Evolutionary conservation across 148 eudicot species (phyloP), one percentile per base, ranked within the genome.

Genomic region (Chenopodium suecicum): DNA sequence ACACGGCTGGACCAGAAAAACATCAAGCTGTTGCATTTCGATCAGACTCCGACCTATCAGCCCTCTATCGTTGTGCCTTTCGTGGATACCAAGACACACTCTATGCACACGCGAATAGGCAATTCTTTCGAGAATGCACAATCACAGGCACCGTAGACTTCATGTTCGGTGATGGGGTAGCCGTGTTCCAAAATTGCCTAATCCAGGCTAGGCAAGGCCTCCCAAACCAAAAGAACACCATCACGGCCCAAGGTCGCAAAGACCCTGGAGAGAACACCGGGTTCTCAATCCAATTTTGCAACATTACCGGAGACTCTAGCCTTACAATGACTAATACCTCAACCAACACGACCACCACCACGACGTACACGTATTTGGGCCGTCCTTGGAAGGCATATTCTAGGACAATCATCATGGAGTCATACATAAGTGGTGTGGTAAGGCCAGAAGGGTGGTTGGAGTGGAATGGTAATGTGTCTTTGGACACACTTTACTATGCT

Each of bases 1-100:
- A 95, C 87, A 95, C 97, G 1, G 96, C 96, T 0, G 98, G 98
- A 13, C 97, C 98, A 0, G 83, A 89, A 50, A 93, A 90, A 58
- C 97, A 93, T 85, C 98, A 93, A 73, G 97, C 97, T 1, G 96
- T 95, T 0, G 98, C 98, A 10, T 93, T 85, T 79, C 87, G 96
- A 44, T 93, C 97, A 4, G 94, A 90, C 78, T 95, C 97, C 0
- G 98, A 93, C 82, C 72, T 89, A 31, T 95, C 98, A 0, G 97
- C 91, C 20, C 54, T 91, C 0, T 95, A 80, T 58, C 91, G 98
- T 0, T 95, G 98, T 23, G 94, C 87, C 9, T 80, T 92, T 22
- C 79, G 85, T 34, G 97, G 97, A 0, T 95, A 90, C 85, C 98
- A 95, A 77, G 98, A 95, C 90, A 95, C 98, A 0, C 89, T 95